A percentile compares a stretch with the other conserved stretches of the same genome.
These are phyloP conservation scores for Schwanniomyces vanrijiae DNA, from an alignment of 805 yeast genomes.

Conservation along the genomic window DNA sequence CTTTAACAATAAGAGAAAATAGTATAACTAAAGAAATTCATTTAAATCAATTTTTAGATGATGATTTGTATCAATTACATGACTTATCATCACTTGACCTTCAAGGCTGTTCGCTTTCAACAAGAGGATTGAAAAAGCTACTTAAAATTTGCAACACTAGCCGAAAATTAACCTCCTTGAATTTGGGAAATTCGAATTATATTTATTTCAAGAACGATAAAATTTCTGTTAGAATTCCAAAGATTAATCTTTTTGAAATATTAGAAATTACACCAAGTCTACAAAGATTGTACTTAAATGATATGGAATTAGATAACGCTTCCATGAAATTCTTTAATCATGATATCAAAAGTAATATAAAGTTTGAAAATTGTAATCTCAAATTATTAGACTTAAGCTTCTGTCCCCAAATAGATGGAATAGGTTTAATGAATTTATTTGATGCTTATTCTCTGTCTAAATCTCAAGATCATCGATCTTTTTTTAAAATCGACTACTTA, in stretches of 20 bases:
- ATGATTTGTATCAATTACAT: constrained; percentile 23
- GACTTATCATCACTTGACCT: constrained; percentile 32
- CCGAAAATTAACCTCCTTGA: constrained; percentile 31
- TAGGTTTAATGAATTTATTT: constrained; percentile 36
- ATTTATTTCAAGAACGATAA: constrained; percentile 25
- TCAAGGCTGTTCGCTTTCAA: constrained; percentile 41
- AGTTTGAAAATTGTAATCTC: constrained; percentile 14
- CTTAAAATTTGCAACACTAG: constrained; percentile 30
- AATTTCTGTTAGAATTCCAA: constrained; percentile 10
- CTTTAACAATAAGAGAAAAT: constrained; percentile 32
- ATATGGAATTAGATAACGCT: constrained; percentile 35
- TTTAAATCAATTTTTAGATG: constrained; percentile 23
- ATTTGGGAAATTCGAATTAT: constrained; percentile 33
- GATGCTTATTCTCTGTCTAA: constrained; percentile 9
- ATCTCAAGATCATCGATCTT: not conserved
- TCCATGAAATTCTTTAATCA: constrained; percentile 27
- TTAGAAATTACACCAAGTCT: constrained; percentile 19
- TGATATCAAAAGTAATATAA: constrained; percentile 21
- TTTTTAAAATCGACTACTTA: constrained; percentile 18
- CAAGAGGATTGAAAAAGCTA: constrained; percentile 38
- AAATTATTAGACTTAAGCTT: constrained; percentile 37
- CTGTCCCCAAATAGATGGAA: constrained; percentile 33
- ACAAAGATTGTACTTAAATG: constrained; percentile 25
- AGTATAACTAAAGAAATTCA: constrained; percentile 17
- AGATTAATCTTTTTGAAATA: constrained; percentile 17